phyloP scores from a whole-genome alignment of 345 rosid species.

The Limnanthes douglasii region DNA sequence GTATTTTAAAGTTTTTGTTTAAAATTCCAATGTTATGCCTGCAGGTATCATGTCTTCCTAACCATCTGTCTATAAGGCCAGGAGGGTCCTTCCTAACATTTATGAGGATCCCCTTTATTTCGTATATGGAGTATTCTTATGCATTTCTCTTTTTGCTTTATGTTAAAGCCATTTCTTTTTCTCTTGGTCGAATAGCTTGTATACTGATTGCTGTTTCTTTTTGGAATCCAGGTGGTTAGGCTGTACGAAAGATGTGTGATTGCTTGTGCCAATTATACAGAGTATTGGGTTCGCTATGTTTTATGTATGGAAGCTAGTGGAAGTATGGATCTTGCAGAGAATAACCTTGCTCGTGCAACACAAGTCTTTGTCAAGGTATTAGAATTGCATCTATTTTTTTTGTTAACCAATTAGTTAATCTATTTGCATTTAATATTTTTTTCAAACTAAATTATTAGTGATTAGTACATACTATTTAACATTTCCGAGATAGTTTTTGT shows the following conservation, averaged over 20 bases:
- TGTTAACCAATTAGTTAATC: not conserved
- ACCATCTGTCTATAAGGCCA: slow-evolving; percentile 88
- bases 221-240: slow-evolving; percentile 60
- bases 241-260: slow-evolving; percentile 88
- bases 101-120: slow-evolving; percentile 88
- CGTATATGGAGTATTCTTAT: slow-evolving; percentile 73
- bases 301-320: slow-evolving; percentile 70
- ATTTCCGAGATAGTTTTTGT: too few relatives aligned
- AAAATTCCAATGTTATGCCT: slow-evolving; percentile 84
- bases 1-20: slow-evolving; percentile 34
- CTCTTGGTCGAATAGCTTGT: not conserved
- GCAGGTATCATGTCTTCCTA: slow-evolving; percentile 97
- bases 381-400: not conserved
- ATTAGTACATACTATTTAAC: too few relatives aligned
- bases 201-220: slow-evolving; percentile 10
- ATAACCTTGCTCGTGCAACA: slow-evolving; percentile 86
- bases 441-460: too few relatives aligned
- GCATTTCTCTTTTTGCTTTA: slow-evolving; percentile 65
- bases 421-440: not conserved
- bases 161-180: slow-evolving; percentile 13
- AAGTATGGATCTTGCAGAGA: slow-evolving; percentile 76
- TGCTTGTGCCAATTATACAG: slow-evolving; percentile 94
- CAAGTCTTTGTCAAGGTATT: slow-evolving; percentile 95
- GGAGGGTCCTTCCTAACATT: slow-evolving; percentile 86
- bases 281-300: slow-evolving; percentile 82